Evolutionary conservation across 1,284 basidiomycete species (phyloP).

Genomic region (Tilletiaria anomala): DNA sequence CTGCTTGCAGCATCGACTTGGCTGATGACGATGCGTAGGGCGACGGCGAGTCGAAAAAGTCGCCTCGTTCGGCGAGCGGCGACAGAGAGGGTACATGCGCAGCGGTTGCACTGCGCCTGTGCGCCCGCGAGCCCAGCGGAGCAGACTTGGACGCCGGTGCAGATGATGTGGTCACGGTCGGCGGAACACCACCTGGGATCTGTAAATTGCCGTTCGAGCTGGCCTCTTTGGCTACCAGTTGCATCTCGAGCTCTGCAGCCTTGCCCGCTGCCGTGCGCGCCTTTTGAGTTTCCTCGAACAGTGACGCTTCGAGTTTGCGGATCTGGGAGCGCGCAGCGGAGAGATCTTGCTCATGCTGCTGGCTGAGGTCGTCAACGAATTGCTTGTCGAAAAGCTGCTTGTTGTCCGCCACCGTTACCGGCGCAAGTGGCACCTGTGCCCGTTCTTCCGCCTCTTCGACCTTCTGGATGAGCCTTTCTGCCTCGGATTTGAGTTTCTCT

Average conservation of each 20-base stretch:
- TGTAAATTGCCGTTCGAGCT: background rate
- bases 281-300: constrained; percentile 24
- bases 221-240: background rate
- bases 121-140: constrained; percentile 1
- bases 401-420: constrained; percentile 9
- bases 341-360: constrained; percentile 19
- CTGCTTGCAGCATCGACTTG: too few relatives aligned
- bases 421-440: constrained; percentile 1
- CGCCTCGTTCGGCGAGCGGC: constrained; percentile 1
- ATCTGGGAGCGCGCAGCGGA: constrained; percentile 15
- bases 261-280: constrained; percentile 12
- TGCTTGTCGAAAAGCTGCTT: constrained; percentile 9
- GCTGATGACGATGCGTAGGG: background rate
- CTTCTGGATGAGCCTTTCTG: background rate
- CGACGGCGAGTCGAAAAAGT: constrained; percentile 1
- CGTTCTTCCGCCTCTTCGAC: constrained; percentile 1
- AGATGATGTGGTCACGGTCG: background rate
- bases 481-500: constrained; percentile 7
- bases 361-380: constrained; percentile 14
- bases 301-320: constrained; percentile 16
- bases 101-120: constrained; percentile 8
- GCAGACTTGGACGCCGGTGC: background rate
- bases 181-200: too few relatives aligned
- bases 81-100: constrained; percentile 4
- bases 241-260: constrained; percentile 20